Evolutionary conservation across 78 protist species (phyloP).

Genomic region (Emiliania huxleyi): DNA sequence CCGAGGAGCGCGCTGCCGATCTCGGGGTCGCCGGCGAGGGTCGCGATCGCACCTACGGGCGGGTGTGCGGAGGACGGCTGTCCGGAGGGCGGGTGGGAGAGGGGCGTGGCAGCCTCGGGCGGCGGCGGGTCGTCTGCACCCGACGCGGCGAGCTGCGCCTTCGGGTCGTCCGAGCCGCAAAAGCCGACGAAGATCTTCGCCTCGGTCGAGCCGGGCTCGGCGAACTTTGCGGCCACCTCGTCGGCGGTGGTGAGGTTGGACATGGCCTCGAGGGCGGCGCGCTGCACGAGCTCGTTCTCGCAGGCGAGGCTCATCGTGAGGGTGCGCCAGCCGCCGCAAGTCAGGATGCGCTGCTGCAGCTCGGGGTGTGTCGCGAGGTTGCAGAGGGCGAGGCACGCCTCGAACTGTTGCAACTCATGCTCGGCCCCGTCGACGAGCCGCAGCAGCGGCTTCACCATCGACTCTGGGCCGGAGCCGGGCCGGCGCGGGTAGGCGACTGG

Average conservation of each 20-base stretch:
- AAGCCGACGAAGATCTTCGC: slow-evolving; percentile 3
- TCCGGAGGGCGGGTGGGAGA: too few relatives aligned
- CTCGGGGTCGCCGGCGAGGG: neutral
- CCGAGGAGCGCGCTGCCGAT: neutral
- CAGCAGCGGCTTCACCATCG: neutral
- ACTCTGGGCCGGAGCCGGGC: neutral
- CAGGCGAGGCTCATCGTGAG: neutral
- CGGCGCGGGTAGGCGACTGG: neutral
- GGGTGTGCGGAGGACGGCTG: too few relatives aligned
- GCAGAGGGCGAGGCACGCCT: neutral
- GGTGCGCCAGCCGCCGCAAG: neutral
- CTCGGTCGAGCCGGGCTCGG: neutral
- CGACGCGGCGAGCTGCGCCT: neutral
- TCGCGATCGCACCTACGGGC: neutral
- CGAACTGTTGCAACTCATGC: neutral
- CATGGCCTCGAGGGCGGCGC: slow-evolving; percentile 15
- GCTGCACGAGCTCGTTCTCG: neutral
- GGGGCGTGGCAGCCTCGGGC: too few relatives aligned
- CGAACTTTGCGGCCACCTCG: neutral
- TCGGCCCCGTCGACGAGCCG: neutral
- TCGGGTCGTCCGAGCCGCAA: neutral
- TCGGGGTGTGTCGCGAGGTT: neutral
- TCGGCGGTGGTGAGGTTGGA: neutral
- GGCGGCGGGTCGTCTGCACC: too few relatives aligned
- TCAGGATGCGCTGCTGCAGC: neutral